A percentile compares a stretch with the other conserved stretches of the same genome.
These are phyloP conservation scores for Podaxis sp. DNA, from an alignment of 768 basidiomycete species.

Conservation along the genomic window DNA sequence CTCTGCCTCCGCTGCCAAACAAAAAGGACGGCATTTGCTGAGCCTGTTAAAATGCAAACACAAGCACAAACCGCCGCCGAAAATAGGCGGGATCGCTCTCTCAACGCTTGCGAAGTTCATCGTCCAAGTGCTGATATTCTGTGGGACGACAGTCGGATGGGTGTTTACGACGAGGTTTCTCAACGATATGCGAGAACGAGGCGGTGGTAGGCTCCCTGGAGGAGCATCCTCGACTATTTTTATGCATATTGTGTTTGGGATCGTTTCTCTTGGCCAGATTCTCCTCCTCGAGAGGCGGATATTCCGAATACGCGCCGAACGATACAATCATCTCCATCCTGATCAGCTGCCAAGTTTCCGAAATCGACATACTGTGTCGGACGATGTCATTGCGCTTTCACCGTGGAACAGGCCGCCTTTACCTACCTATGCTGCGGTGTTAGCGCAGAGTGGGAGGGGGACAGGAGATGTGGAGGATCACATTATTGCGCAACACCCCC, in stretches of 20 bases:
- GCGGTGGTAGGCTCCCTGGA: conserved; percentile 21
- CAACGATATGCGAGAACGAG: conserved; percentile 14
- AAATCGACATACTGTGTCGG: conserved; percentile 22
- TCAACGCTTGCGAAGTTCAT: conserved; percentile 42
- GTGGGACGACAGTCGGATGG: conserved; percentile 58
- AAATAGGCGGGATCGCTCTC: conserved; percentile 44
- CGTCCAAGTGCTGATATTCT: conserved; percentile 40
- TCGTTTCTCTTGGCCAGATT: conserved; percentile 50
- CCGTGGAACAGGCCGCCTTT: conserved; percentile 74
- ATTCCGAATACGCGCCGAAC: conserved; percentile 66
- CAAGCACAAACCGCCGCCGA: conserved; percentile 36
- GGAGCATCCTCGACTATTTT: conserved; percentile 45
- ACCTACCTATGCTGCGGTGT: conserved; percentile 68
- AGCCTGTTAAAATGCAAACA: conserved; percentile 39
- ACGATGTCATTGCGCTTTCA: conserved; percentile 42
- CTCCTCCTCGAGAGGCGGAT: conserved; percentile 65
- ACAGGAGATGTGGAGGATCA: conserved; percentile 78
- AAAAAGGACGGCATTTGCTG: conserved; percentile 11
- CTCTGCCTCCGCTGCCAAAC: conserved; percentile 5
- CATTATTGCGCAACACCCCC: conserved; percentile 64
- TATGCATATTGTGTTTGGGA: conserved; percentile 61
- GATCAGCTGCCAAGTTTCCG: conserved; percentile 46
- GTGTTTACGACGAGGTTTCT: conserved; percentile 35
- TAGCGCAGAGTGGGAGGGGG: conserved; percentile 66
- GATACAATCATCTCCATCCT: conserved; percentile 58